Conservation (phyloP, 2,329 filamentous ascomycete genomes). For the Stemphylium beticola region DNA sequence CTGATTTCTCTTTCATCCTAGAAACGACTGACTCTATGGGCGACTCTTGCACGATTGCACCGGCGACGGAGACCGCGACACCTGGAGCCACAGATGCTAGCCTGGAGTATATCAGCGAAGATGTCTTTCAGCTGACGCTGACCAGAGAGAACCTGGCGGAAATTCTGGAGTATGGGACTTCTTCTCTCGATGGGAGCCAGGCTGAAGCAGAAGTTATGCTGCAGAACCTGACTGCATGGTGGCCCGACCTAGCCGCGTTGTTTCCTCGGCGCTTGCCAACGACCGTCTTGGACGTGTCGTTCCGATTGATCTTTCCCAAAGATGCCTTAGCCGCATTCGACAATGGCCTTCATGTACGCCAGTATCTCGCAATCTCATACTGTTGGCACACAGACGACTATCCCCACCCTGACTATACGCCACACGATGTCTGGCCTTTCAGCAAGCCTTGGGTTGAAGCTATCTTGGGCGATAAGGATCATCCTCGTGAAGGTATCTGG, state of each 20-base stretch:
- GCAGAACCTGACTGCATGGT: constrained; percentile 13
- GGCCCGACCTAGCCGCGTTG: background rate
- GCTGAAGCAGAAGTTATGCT: constrained; percentile 11
- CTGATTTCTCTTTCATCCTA: background rate
- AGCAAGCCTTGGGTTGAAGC: constrained; percentile 24
- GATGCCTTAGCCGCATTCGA: constrained; percentile 8
- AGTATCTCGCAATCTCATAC: constrained; percentile 26
- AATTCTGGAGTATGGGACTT: constrained; percentile 14
- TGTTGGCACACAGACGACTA: constrained; percentile 23
- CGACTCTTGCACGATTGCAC: too few species aligned
- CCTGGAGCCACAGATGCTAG: background rate
- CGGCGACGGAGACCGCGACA: background rate
- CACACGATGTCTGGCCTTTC: constrained; percentile 20
- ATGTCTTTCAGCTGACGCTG: constrained; percentile 15
- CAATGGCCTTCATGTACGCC: constrained; percentile 18
- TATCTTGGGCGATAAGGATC: constrained; percentile 19
- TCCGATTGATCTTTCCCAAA: constrained; percentile 23
- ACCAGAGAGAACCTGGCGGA: constrained; percentile 16
- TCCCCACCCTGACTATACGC: constrained; percentile 7
- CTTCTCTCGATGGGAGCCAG: constrained; percentile 6
- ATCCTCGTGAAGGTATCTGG: constrained; percentile 24
- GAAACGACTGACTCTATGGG: too few species aligned
- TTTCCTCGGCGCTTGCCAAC: constrained; percentile 13
- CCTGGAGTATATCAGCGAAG: constrained; percentile 6
- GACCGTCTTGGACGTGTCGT: constrained; percentile 17